Evolutionary conservation across 257 asterid species (phyloP).

Genomic region (Rubia yunnanensis): DNA sequence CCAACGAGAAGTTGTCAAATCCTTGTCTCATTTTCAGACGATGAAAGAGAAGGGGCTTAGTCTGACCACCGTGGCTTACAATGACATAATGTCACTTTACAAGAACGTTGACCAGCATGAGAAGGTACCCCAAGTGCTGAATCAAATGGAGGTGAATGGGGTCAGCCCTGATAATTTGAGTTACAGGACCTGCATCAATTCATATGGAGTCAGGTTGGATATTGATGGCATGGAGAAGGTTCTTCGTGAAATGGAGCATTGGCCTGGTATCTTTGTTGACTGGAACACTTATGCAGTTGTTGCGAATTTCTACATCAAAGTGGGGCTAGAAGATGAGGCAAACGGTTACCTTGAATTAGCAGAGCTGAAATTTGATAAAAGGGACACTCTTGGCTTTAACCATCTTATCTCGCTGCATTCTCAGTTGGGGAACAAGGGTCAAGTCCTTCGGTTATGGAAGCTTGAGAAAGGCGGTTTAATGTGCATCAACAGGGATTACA

Average conservation of each 20-base stretch:
- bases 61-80: constrained; percentile 45
- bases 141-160: constrained; percentile 42
- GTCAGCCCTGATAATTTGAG: constrained; percentile 62
- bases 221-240: constrained; percentile 56
- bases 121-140: constrained; percentile 42
- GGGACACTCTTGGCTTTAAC: constrained; percentile 50
- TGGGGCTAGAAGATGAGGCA: constrained; percentile 48
- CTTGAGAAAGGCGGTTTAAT: constrained; percentile 36
- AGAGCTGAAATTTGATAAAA: constrained; percentile 44
- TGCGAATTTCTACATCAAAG: constrained; percentile 55
- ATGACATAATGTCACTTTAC: constrained; percentile 64
- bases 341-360: constrained; percentile 42
- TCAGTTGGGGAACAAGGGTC: constrained; percentile 45
- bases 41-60: constrained; percentile 57
- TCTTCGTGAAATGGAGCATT: constrained; percentile 61
- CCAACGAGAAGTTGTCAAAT: constrained; percentile 42
- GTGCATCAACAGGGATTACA: constrained; percentile 57
- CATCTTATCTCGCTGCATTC: constrained; percentile 69
- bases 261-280: constrained; percentile 35
- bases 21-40: constrained; percentile 37
- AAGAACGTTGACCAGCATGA: constrained; percentile 36
- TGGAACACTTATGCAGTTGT: constrained; percentile 74
- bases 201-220: constrained; percentile 56
- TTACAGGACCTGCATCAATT: constrained; percentile 71
- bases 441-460: constrained; percentile 57